A percentile compares a stretch with the other conserved stretches of the same genome.
Evolutionary conservation across 2,329 filamentous ascomycete species (phyloP).

Genomic region (Pseudocercospora macadamiae): DNA sequence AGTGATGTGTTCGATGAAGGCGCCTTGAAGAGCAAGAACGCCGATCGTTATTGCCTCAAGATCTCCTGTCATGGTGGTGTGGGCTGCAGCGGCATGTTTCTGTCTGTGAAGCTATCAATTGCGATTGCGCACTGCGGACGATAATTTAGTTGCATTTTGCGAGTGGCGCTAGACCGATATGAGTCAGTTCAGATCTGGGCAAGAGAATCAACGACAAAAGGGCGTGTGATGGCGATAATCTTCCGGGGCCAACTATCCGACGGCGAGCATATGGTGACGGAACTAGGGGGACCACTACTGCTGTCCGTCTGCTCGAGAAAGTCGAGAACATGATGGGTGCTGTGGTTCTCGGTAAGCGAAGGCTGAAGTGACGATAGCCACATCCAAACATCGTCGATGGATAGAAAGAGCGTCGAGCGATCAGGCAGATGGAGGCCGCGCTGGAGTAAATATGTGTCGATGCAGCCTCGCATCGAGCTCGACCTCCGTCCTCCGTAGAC

Average conservation of each 20-base stretch:
- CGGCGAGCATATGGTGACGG: neutral
- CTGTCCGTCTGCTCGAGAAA: neutral
- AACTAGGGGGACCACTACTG: neutral
- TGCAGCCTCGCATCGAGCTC: too few relatives aligned
- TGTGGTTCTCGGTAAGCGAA: neutral
- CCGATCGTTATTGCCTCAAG: constrained; percentile 55
- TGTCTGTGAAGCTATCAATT: neutral
- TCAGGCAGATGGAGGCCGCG: neutral
- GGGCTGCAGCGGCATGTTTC: constrained; percentile 1
- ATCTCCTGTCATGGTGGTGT: constrained; percentile 8
- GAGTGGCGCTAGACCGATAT: neutral
- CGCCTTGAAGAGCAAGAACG: constrained; percentile 81
- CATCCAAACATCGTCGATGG: neutral
- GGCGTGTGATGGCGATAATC: neutral
- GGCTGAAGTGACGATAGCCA: too few relatives aligned
- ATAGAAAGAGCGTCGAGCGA: too few relatives aligned
- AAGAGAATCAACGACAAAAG: too few relatives aligned
- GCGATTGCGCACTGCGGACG: too few relatives aligned
- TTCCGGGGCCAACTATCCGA: neutral
- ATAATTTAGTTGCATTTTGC: neutral
- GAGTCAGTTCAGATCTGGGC: neutral
- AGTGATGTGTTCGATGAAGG: constrained; percentile 84
- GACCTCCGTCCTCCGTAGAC: too few relatives aligned
- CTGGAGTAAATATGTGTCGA: neutral
- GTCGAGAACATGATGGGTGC: neutral